Percentiles rank a stretch among this genome's conserved stretches.
phyloP scores from a whole-genome alignment of 306 rosid genomes.

The Pyrus communis region DNA sequence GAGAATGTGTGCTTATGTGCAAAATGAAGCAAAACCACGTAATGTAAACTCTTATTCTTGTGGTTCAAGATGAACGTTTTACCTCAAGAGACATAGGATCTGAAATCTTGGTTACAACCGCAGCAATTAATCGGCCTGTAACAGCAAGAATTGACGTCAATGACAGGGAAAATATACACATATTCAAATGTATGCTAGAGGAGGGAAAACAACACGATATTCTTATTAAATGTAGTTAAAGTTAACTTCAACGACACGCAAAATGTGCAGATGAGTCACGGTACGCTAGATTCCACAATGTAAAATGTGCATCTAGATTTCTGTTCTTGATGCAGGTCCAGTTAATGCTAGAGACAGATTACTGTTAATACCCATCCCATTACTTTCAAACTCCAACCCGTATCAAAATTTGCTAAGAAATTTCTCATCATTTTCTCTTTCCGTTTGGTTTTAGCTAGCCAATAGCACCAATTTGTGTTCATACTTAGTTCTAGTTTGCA shows the following conservation, averaged over 20 bases:
- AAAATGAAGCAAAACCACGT: background rate
- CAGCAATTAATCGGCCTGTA: conserved; percentile 63
- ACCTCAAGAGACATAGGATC: conserved; percentile 45
- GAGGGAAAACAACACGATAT: background rate
- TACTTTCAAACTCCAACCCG: background rate
- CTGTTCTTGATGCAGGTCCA: background rate
- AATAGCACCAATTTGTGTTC: background rate
- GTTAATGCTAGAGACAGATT: background rate
- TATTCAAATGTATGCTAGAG: background rate
- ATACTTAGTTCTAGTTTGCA: background rate
- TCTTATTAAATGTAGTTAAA: background rate
- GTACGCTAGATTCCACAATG: background rate
- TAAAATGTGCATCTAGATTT: background rate
- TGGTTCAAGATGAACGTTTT: conserved; percentile 14
- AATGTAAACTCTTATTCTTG: background rate
- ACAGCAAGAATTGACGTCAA: conserved; percentile 20
- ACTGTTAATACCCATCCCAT: background rate
- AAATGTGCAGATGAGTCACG: conserved; percentile 1
- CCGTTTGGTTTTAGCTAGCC: background rate
- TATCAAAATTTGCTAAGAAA: background rate
- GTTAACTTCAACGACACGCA: conserved; percentile 6
- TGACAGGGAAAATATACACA: conserved; percentile 1
- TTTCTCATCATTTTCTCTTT: background rate
- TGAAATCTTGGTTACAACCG: conserved; percentile 21
- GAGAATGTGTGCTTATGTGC: background rate